phyloP scores from a whole-genome alignment of 2,329 filamentous ascomycete species.

The Apiospora rasikravindrae region DNA sequence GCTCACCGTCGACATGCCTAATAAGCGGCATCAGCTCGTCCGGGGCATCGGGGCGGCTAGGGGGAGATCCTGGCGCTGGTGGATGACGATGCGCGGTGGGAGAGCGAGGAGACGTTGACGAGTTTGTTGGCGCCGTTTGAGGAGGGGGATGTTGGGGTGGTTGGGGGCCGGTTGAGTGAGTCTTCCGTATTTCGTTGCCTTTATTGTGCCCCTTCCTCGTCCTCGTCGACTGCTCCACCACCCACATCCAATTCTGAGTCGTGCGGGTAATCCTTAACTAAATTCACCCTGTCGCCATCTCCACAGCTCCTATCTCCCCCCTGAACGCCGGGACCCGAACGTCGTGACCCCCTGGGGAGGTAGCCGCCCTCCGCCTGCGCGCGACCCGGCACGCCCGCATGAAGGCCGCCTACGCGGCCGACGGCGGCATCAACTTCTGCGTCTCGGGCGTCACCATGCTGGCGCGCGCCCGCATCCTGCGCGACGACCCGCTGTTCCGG shows the following conservation, averaged over 20 bases:
- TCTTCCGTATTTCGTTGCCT: neutral
- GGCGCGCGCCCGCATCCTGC: neutral
- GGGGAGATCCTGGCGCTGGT: neutral
- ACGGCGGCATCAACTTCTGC: constrained; percentile 3
- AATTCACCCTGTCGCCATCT: neutral
- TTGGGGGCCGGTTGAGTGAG: neutral
- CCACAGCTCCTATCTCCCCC: neutral
- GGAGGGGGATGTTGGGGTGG: neutral
- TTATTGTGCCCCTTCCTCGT: too few relatives aligned
- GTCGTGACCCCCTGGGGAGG: neutral
- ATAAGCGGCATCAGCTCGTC: neutral
- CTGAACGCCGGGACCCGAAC: neutral
- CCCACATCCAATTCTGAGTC: too few relatives aligned
- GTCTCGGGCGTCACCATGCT: neutral
- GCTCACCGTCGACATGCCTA: neutral
- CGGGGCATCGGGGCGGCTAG: neutral
- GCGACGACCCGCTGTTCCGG: neutral
- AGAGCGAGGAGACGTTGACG: neutral
- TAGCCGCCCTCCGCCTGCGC: neutral
- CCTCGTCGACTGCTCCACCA: too few relatives aligned
- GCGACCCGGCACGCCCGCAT: neutral
- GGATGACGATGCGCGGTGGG: neutral
- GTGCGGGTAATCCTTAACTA: too few relatives aligned
- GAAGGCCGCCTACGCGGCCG: neutral
- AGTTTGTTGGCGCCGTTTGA: neutral